A percentile compares a stretch with the other conserved stretches of the same genome.
These are phyloP conservation scores for Fagopyrum esculentum DNA, from an alignment of 148 eudicot genomes.

Conservation along the genomic window DNA sequence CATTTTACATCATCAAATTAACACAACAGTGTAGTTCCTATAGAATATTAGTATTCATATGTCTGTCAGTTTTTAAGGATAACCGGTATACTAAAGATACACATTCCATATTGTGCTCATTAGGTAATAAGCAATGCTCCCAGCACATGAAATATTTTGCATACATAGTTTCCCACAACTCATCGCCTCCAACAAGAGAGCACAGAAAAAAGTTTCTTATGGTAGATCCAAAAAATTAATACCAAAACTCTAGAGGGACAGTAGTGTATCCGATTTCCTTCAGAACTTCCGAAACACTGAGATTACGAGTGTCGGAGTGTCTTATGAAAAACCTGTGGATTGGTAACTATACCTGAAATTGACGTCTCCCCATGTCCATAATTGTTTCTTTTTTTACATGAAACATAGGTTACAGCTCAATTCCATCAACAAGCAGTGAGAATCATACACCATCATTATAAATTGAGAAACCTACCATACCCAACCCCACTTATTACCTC, in stretches of 20 bases:
- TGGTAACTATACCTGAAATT: no score
- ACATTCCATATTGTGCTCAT: background rate
- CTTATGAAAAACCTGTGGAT: no score
- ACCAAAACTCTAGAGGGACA: no score
- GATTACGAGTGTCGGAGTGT: no score
- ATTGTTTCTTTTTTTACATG: no score
- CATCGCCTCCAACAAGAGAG: background rate
- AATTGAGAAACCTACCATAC: background rate
- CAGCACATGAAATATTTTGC: background rate
- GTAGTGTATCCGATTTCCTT: no score
- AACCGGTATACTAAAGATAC: background rate
- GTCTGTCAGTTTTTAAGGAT: background rate
- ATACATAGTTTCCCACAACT: background rate
- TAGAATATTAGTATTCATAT: background rate
- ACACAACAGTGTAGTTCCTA: background rate
- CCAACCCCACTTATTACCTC: background rate
- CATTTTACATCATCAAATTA: background rate
- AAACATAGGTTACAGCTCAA: background rate
- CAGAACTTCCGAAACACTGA: no score
- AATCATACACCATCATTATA: background rate
- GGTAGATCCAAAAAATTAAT: background rate
- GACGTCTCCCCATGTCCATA: no score
- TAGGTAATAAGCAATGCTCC: background rate
- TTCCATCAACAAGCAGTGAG: background rate
- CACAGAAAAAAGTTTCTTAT: background rate